A percentile compares a stretch with the other conserved stretches of the same genome.
These are phyloP conservation scores for Xylaria flabelliformis DNA, from an alignment of 495 filamentous ascomycete species.

Conservation along the genomic window DNA sequence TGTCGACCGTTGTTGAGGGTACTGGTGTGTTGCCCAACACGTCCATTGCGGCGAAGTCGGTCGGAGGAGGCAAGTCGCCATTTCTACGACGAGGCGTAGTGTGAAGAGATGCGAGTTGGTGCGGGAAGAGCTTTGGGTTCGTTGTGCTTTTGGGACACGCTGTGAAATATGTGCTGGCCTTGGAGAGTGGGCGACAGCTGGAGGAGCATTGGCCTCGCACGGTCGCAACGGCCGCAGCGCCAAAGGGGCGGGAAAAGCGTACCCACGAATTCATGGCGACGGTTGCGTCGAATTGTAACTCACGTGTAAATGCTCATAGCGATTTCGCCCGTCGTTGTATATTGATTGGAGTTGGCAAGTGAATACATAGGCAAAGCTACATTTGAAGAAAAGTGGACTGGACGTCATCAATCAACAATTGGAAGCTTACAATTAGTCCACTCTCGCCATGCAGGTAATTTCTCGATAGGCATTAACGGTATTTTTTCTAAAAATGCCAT, in stretches of 20 bases:
- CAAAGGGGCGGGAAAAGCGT: conserved; percentile 32
- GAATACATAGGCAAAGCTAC: background rate
- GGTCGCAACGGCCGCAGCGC: conserved; percentile 22
- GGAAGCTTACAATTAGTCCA: conserved; percentile 4
- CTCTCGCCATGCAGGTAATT: background rate
- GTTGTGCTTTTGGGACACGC: background rate
- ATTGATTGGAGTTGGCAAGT: background rate
- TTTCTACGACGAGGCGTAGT: conserved; percentile 25
- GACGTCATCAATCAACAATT: conserved; percentile 34
- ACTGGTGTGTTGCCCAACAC: conserved; percentile 77
- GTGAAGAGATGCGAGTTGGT: conserved; percentile 16
- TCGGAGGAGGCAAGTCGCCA: conserved; percentile 50
- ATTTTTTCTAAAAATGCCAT: background rate
- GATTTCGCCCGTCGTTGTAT: background rate
- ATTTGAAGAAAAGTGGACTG: conserved; percentile 29
- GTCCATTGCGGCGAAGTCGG: conserved; percentile 77
- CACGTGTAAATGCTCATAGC: conserved; percentile 28
- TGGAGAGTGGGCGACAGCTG: conserved; percentile 20
- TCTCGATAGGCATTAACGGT: background rate
- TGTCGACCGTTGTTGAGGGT: conserved; percentile 83
- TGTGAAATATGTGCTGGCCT: conserved; percentile 8
- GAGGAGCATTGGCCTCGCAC: conserved; percentile 27
- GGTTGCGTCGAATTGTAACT: conserved; percentile 23
- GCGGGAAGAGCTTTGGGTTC: background rate
- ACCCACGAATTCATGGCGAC: conserved; percentile 35